Conservation (phyloP, 2,329 filamentous ascomycete species). For the Cladosporium colombiae region DNA sequence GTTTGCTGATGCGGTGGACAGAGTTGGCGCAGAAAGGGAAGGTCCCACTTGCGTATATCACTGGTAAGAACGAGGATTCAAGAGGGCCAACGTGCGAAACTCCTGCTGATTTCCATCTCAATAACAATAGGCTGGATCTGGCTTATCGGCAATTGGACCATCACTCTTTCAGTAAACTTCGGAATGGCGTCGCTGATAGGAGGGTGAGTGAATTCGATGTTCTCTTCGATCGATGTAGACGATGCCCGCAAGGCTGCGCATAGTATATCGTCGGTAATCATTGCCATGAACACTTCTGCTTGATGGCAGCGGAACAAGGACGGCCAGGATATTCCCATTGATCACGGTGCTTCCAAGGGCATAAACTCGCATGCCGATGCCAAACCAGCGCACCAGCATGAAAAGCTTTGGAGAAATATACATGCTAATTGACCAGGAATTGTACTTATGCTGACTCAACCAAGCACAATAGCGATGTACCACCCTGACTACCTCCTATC, state of each 20-base stretch:
- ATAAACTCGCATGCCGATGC: background rate
- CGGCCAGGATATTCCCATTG: background rate
- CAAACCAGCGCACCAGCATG: background rate
- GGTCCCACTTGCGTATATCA: constrained; percentile 63
- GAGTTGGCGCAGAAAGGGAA: constrained; percentile 56
- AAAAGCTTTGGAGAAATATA: background rate
- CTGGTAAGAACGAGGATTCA: constrained; percentile 30
- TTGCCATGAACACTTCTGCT: background rate
- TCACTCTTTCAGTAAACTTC: constrained; percentile 76
- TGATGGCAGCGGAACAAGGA: background rate
- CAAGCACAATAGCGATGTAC: constrained; percentile 53
- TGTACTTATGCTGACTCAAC: background rate
- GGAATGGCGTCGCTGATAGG: constrained; percentile 58
- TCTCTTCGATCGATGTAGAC: background rate
- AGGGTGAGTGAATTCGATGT: constrained; percentile 39
- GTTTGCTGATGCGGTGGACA: constrained; percentile 33
- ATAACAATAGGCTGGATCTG: constrained; percentile 64
- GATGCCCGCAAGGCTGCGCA: background rate
- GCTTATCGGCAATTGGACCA: constrained; percentile 76
- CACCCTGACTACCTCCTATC: constrained; percentile 55
- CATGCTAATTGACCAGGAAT: background rate
- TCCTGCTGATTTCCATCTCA: background rate
- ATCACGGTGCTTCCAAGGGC: background rate
- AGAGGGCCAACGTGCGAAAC: no score
- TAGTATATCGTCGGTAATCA: no score